phyloP scores from a whole-genome alignment of 257 asterid species.

The Knoxia roxburghii region DNA sequence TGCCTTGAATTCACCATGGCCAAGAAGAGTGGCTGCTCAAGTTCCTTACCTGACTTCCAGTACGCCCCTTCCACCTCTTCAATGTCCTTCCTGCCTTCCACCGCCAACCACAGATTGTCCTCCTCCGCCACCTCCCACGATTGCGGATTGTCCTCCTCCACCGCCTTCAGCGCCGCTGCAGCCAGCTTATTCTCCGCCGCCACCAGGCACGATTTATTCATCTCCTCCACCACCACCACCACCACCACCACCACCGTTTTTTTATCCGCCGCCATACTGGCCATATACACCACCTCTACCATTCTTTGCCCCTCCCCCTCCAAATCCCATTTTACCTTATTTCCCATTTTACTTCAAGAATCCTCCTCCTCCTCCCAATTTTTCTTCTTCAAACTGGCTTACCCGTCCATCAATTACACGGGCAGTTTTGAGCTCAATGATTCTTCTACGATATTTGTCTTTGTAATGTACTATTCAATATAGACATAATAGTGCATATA shows the following conservation, averaged over 20 bases:
- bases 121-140: constrained; percentile 18
- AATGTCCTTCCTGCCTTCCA: constrained; percentile 30
- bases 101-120: constrained; percentile 25
- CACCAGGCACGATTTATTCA: constrained; percentile 14
- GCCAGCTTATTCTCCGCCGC: not conserved
- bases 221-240: constrained; percentile 12
- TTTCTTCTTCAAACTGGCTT: constrained; percentile 7
- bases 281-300: constrained; percentile 26
- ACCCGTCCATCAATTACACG: not conserved
- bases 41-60: constrained; percentile 25
- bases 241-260: constrained; percentile 27
- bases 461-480: not conserved
- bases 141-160: constrained; percentile 8
- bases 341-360: constrained; percentile 35
- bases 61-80: constrained; percentile 24
- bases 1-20: constrained; percentile 3
- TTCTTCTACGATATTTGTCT: not conserved
- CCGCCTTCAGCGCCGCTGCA: constrained; percentile 4
- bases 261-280: constrained; percentile 5
- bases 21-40: constrained; percentile 11
- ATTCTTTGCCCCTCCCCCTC: constrained; percentile 41
- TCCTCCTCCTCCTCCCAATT: constrained; percentile 32
- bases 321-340: constrained; percentile 39
- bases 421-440: not conserved
- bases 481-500: too few species aligned